Percentiles rank a stretch among this genome's conserved stretches.
Evolutionary conservation across 345 rosid species (phyloP).

Genomic region (Luvunga scandens): DNA sequence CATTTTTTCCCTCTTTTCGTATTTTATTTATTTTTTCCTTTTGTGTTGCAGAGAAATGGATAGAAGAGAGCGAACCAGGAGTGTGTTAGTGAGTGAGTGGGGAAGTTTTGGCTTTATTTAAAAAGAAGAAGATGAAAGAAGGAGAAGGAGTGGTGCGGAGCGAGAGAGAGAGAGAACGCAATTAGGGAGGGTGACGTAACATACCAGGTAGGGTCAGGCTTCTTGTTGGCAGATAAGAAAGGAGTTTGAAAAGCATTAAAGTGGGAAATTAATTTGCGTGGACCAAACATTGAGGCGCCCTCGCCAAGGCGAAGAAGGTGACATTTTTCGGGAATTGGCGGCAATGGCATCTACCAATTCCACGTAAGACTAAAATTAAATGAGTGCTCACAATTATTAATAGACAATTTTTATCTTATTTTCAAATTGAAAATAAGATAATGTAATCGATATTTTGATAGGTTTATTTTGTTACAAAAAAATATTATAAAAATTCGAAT

Average conservation of each 20-base stretch:
- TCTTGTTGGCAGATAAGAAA: not conserved
- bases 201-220: not conserved
- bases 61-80: not conserved
- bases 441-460: too few relatives aligned
- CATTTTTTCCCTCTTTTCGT: not conserved
- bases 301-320: not conserved
- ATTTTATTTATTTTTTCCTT: too few relatives aligned
- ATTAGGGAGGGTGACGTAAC: not conserved
- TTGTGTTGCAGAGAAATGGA: constrained; percentile 11
- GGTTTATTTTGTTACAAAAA: too few relatives aligned
- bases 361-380: too few relatives aligned
- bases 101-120: constrained; percentile 11
- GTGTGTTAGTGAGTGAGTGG: not conserved
- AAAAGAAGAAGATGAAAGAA: not conserved
- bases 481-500: too few relatives aligned
- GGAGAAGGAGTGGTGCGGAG: too few relatives aligned
- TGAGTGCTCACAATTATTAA: too few relatives aligned
- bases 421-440: too few relatives aligned
- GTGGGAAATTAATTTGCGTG: not conserved
- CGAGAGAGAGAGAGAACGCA: not conserved
- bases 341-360: too few relatives aligned
- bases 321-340: too few relatives aligned
- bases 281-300: not conserved
- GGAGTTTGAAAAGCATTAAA: not conserved
- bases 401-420: too few relatives aligned